Evolutionary conservation across 2,329 filamentous ascomycete species (phyloP).

Genomic region (Aureobasidium sp.): DNA sequence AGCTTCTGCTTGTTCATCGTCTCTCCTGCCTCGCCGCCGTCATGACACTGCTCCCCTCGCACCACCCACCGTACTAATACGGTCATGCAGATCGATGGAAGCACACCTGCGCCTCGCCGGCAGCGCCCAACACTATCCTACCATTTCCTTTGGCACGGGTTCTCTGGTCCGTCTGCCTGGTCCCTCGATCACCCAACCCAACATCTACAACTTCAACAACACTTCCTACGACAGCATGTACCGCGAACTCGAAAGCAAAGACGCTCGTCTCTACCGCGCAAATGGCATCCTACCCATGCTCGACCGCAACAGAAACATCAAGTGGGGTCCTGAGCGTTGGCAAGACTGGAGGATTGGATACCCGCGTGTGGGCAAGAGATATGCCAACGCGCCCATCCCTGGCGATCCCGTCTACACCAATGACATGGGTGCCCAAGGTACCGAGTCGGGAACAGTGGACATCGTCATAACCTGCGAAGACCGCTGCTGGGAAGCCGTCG

Average conservation of each 20-base stretch:
- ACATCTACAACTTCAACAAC: slow-evolving; percentile 96
- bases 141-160: slow-evolving; percentile 95
- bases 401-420: slow-evolving; percentile 41
- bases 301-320: slow-evolving; percentile 80
- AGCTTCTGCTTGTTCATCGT: not conserved
- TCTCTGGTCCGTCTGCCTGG: slow-evolving; percentile 89
- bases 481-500: slow-evolving; percentile 93
- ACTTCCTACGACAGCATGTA: slow-evolving; percentile 95
- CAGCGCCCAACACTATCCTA: slow-evolving; percentile 65
- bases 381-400: slow-evolving; percentile 1
- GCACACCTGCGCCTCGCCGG: slow-evolving; percentile 88
- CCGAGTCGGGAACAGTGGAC: slow-evolving; percentile 84
- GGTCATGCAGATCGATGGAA: slow-evolving; percentile 88
- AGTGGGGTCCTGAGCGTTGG: slow-evolving; percentile 94
- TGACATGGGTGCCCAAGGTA: slow-evolving; percentile 68
- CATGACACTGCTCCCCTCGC: not conserved
- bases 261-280: slow-evolving; percentile 74
- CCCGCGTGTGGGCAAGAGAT: slow-evolving; percentile 62
- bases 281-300: slow-evolving; percentile 97
- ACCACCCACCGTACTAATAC: slow-evolving; percentile 17
- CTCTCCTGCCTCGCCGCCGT: not conserved
- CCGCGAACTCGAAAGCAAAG: slow-evolving; percentile 78
- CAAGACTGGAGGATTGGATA: slow-evolving; percentile 92
- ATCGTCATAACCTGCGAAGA: slow-evolving; percentile 97
- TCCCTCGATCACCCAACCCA: slow-evolving; percentile 82